Evolutionary conservation across 2,329 filamentous ascomycete species (phyloP).

Genomic region (Sporothrix pseudoabietina): DNA sequence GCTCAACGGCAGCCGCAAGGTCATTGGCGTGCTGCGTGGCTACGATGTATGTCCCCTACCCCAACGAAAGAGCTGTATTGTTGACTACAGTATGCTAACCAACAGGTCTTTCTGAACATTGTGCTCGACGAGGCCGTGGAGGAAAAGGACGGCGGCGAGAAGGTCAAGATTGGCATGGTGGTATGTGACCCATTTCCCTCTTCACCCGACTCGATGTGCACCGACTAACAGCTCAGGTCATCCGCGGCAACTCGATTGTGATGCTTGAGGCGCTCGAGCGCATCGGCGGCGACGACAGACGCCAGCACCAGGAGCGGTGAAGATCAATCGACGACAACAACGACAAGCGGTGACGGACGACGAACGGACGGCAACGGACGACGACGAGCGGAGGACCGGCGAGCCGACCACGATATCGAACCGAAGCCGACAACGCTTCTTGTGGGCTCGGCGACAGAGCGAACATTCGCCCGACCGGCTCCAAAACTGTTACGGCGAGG

Average conservation of each 20-base stretch:
- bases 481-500: too few relatives aligned
- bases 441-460: too few relatives aligned
- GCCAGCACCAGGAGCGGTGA: conserved; percentile 27
- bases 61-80: background rate
- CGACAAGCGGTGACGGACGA: background rate
- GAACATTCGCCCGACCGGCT: too few relatives aligned
- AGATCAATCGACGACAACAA: background rate
- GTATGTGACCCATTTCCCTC: conserved; percentile 53
- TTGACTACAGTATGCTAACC: background rate
- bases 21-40: conserved; percentile 88
- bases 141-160: conserved; percentile 89
- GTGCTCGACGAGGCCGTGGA: conserved; percentile 96
- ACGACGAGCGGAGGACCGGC: too few relatives aligned
- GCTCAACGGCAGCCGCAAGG: conserved; percentile 95
- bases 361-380: too few relatives aligned
- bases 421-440: background rate
- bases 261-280: conserved; percentile 86
- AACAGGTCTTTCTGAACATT: conserved; percentile 94
- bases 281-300: conserved; percentile 62
- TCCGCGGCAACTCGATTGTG: conserved; percentile 96
- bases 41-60: conserved; percentile 74
- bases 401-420: too few relatives aligned
- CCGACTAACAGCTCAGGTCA: conserved; percentile 62
- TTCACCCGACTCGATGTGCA: too few relatives aligned
- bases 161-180: conserved; percentile 87